A percentile compares a stretch with the other conserved stretches of the same genome.
phyloP scores from a whole-genome alignment of 169 alveolate genomes.

The Plasmodium malariae region DNA sequence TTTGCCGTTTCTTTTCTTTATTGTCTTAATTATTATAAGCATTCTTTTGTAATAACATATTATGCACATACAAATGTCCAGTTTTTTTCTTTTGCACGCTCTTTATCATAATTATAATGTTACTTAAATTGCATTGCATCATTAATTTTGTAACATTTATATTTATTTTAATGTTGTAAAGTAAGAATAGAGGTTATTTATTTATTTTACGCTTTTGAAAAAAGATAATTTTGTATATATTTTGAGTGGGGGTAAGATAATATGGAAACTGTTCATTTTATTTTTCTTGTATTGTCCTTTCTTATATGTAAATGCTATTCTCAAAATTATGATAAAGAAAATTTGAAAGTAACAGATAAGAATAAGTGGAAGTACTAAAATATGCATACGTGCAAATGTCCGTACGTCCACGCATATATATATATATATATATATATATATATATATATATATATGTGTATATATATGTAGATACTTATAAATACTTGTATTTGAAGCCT shows the following conservation, averaged over 20 bases:
- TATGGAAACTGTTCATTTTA: constrained; percentile 30
- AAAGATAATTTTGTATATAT: neutral
- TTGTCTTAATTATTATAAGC: too few species aligned
- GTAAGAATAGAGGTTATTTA: too few species aligned
- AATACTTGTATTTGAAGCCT: too few species aligned
- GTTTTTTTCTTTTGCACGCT: too few species aligned
- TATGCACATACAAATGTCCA: too few species aligned
- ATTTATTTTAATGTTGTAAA: too few species aligned
- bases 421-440: neutral
- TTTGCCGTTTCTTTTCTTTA: too few species aligned
- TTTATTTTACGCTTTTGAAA: too few species aligned
- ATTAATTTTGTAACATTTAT: too few species aligned
- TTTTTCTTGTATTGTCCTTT: constrained; percentile 1
- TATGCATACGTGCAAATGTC: neutral
- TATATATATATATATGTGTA: constrained; percentile 10
- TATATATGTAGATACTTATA: neutral
- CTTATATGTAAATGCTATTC: constrained; percentile 13
- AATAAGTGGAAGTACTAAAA: neutral
- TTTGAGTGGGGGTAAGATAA: neutral
- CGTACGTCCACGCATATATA: neutral
- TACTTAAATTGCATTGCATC: too few species aligned
- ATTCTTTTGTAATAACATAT: too few species aligned
- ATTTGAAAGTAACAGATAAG: constrained; percentile 50
- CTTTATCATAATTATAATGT: too few species aligned
- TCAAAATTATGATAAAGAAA: constrained; percentile 68